Base-by-base conservation (phyloP, 306 rosid genomes). In the Sphenostylis stenocarpa region DNA sequence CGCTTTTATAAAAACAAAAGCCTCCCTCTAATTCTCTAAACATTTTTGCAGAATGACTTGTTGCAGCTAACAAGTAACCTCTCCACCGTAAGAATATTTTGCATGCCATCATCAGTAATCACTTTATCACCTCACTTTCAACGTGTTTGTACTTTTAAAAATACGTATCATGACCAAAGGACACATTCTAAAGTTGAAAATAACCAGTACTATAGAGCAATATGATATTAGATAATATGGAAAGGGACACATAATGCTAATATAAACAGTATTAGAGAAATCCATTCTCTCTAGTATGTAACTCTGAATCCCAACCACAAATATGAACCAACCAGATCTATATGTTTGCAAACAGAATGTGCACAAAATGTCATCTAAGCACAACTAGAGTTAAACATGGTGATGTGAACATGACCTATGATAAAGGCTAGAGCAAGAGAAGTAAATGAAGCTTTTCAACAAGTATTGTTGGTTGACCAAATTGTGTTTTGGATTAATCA, bases 51-150 rank as follows among this genome's bases (percentile, higher is more conserved):
- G 48, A 70, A 76, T 72, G 77, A 67, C n/a, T 23, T 39, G 77
- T 38, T 67, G 26, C 70, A 71, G 69, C 26, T 39, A 29, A 21
- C 48, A 67, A 48, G 73, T 56, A 65, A 17, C 43, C 41, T 51
- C 68, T 41, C 73, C 57, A 76, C 34, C 33, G 43, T 13, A 72
- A 45, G 65, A 84, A 72, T 76, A 80, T 4, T 11, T 12, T 11
- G 64, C 77, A 70, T 13, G 55, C 55, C 12, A 15, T 56, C 48
- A 28, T 16, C 43, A 29, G n/a, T 61, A 13, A 71, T 66, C 73
- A 13, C 41, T 57, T 49, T 31, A 76, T 11, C 76, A 16, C 34
- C 48, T 65, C 31, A 26, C 26, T 72, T 49, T 41, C 47, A 58
- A 72, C 26, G 17, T 21, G 13, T 12, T 58, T 60, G 20, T 43